Conservation (phyloP, 495 filamentous ascomycete genomes). For the Oleoguttula mirabilis region DNA sequence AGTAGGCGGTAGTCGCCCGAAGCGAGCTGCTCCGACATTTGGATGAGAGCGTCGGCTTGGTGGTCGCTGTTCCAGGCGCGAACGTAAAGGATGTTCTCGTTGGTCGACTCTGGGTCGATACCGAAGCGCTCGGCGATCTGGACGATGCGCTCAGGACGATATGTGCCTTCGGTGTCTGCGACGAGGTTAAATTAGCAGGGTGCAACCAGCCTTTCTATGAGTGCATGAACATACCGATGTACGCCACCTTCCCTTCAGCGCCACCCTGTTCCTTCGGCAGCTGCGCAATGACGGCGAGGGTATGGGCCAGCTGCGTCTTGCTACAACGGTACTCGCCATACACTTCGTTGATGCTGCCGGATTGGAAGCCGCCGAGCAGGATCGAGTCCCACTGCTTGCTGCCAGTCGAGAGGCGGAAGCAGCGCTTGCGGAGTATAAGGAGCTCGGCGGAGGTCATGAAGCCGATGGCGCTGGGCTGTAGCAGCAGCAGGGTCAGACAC, state of each 20-base stretch:
- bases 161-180: conserved; percentile 68
- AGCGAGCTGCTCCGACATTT: conserved; percentile 52
- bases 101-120: conserved; percentile 49
- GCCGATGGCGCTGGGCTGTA: conserved; percentile 50
- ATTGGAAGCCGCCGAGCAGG: conserved; percentile 65
- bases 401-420: conserved; percentile 58
- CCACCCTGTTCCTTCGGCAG: conserved; percentile 51
- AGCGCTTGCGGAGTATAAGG: conserved; percentile 53
- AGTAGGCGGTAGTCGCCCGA: conserved; percentile 59
- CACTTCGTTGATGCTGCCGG: conserved; percentile 65
- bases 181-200: too few species aligned
- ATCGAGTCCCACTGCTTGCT: conserved; percentile 67
- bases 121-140: conserved; percentile 70
- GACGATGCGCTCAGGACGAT: conserved; percentile 56
- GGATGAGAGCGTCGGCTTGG: conserved; percentile 59
- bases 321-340: conserved; percentile 68
- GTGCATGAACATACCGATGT: conserved; percentile 52
- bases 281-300: conserved; percentile 34
- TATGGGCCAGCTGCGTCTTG: conserved; percentile 45
- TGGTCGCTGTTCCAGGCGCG: conserved; percentile 66
- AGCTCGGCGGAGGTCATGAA: conserved; percentile 70
- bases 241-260: conserved; percentile 67
- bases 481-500: not conserved
- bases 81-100: conserved; percentile 66
- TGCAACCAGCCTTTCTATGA: too few species aligned